Conservation (phyloP, 805 yeast species). For the Komagataella populi region DNA sequence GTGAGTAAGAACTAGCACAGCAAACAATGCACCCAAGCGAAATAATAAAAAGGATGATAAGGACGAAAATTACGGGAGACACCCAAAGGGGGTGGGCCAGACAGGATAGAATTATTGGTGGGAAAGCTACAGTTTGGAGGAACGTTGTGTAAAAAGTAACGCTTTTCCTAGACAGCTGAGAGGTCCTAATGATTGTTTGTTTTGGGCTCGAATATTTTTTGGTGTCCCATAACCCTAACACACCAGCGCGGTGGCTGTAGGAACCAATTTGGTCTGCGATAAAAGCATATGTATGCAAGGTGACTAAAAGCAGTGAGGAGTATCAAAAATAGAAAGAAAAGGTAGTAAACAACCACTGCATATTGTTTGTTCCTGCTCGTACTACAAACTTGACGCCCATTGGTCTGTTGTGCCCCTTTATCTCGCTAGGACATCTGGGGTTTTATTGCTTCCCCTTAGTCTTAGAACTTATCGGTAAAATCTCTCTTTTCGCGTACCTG, state of each 20-base stretch:
- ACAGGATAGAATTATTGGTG: neutral
- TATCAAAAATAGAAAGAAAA: neutral
- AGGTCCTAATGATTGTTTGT: neutral
- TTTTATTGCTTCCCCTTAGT: neutral
- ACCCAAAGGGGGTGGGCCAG: neutral
- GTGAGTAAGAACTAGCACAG: neutral
- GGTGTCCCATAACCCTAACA: neutral
- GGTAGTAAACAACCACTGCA: neutral
- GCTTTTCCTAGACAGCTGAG: neutral
- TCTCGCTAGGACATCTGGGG: neutral
- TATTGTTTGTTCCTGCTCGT: too few relatives aligned
- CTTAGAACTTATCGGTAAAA: neutral
- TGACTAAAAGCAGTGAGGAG: neutral
- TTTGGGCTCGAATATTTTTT: neutral
- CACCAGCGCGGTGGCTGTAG: neutral
- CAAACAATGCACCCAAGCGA: neutral
- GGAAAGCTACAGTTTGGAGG: neutral
- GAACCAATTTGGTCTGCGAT: neutral
- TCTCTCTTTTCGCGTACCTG: neutral
- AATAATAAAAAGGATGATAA: neutral
- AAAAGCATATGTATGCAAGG: neutral
- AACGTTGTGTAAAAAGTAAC: neutral
- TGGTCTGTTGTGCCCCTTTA: neutral
- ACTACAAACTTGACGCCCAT: too few relatives aligned
- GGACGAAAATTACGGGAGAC: neutral